A percentile compares a stretch with the other conserved stretches of the same genome.
phyloP scores from a whole-genome alignment of 768 basidiomycete species.

The Boletus rubescentipes region DNA sequence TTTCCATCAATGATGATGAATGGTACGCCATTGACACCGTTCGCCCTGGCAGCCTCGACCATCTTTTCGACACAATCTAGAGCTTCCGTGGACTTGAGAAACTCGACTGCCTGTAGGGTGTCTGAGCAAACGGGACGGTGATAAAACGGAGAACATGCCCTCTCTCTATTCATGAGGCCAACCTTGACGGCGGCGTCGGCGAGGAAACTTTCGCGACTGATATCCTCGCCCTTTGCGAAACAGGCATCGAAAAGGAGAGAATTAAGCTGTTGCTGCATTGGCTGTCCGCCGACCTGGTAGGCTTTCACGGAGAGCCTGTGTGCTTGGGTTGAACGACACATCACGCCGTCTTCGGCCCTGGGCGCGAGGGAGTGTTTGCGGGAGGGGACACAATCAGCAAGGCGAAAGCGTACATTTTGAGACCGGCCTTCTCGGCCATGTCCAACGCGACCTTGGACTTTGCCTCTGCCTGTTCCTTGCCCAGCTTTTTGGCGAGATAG shows the following conservation, averaged over 20 bases:
- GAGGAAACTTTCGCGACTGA: slow-evolving; percentile 37
- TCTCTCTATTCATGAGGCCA: slow-evolving; percentile 39
- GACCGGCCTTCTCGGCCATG: slow-evolving; percentile 30
- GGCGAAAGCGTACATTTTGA: slow-evolving; percentile 23
- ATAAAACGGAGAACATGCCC: slow-evolving; percentile 28
- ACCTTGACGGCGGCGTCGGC: slow-evolving; percentile 36
- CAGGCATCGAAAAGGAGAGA: slow-evolving; percentile 40
- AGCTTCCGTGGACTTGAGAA: slow-evolving; percentile 42
- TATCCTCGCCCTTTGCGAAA: slow-evolving; percentile 41
- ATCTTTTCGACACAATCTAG: slow-evolving; percentile 41
- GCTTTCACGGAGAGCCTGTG: slow-evolving; percentile 48
- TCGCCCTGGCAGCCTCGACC: slow-evolving; percentile 38
- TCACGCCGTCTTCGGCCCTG: slow-evolving; percentile 38
- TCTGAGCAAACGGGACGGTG: background rate
- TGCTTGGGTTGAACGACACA: slow-evolving; percentile 41
- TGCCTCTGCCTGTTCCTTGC: slow-evolving; percentile 26
- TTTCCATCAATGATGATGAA: slow-evolving; percentile 48
- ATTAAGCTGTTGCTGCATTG: slow-evolving; percentile 38
- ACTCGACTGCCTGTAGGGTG: slow-evolving; percentile 35
- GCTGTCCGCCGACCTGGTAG: slow-evolving; percentile 40
- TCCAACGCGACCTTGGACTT: slow-evolving; percentile 28
- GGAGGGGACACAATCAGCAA: background rate
- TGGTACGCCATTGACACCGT: slow-evolving; percentile 52
- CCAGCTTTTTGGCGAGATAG: slow-evolving; percentile 27
- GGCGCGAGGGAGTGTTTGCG: background rate